Conservation (phyloP, 208 protist genomes). For the Leishmania arabica region DNA sequence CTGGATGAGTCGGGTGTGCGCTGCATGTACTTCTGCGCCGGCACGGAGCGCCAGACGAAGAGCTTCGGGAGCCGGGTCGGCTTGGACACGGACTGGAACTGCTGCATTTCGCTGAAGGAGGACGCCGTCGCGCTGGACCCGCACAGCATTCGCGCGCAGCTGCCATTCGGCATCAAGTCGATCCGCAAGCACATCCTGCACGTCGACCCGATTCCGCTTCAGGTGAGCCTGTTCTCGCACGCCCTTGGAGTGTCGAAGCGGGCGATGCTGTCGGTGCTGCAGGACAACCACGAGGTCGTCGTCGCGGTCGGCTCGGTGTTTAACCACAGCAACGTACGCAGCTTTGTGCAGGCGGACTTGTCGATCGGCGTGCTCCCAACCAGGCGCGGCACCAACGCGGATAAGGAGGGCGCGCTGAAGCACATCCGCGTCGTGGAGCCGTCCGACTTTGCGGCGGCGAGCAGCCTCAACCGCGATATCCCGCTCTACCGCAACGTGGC, state of each 20-base stretch:
- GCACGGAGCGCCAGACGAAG: conserved; percentile 88
- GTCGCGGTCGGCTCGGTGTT: conserved; percentile 91
- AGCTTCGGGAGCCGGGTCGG: conserved; percentile 92
- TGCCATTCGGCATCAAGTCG: conserved; percentile 93
- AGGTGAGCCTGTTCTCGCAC: conserved; percentile 95
- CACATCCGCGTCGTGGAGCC: conserved; percentile 72
- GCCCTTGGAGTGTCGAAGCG: conserved; percentile 79
- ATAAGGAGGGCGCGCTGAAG: conserved; percentile 66
- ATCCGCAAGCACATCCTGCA: conserved; percentile 93
- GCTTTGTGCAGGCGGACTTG: conserved; percentile 92
- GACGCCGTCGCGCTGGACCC: conserved; percentile 81
- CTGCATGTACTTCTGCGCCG: conserved; percentile 92
- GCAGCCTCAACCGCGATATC: conserved; percentile 69
- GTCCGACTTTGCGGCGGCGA: conserved; percentile 61
- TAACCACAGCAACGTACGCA: conserved; percentile 92
- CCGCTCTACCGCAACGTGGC: conserved; percentile 85
- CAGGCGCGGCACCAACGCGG: conserved; percentile 58
- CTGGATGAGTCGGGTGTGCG: conserved; percentile 92
- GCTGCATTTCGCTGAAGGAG: conserved; percentile 93
- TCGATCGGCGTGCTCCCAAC: conserved; percentile 90
- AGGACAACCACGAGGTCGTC: conserved; percentile 95
- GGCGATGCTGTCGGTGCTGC: conserved; percentile 93
- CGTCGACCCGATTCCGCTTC: conserved; percentile 94
- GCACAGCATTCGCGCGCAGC: conserved; percentile 89
- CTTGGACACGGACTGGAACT: conserved; percentile 96